Percentiles rank a stretch among this genome's conserved stretches.
These are phyloP conservation scores for Pichia sp. DNA, from an alignment of 1,139 yeast genomes.

Conservation along the genomic window DNA sequence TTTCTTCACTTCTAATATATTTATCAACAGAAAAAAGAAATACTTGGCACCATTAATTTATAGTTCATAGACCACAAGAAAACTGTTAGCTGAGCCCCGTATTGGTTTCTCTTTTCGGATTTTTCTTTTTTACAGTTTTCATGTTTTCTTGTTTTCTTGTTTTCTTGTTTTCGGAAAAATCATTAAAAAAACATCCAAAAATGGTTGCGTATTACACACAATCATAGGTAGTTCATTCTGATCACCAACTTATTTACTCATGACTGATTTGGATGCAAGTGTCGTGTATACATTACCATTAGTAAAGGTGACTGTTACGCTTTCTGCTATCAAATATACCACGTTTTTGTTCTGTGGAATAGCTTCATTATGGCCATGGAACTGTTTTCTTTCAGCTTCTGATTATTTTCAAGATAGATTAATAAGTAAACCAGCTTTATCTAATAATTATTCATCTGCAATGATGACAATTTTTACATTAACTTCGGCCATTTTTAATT, in stretches of 20 bases:
- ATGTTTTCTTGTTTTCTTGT: background rate
- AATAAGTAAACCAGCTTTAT: constrained; percentile 43
- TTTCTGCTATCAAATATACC: constrained; percentile 38
- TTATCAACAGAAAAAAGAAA: too few relatives aligned
- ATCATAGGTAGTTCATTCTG: too few relatives aligned
- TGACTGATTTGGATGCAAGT: background rate
- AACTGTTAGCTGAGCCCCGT: background rate
- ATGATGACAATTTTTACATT: constrained; percentile 87
- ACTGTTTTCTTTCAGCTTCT: constrained; percentile 80
- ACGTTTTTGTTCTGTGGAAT: constrained; percentile 69
- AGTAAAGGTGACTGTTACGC: background rate
- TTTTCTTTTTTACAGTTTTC: background rate
- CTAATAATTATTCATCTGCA: constrained; percentile 65
- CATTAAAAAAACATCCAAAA: too few relatives aligned
- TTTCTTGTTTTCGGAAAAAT: too few relatives aligned
- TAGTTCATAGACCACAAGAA: background rate
- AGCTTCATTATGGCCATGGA: constrained; percentile 94
- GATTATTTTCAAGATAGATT: constrained; percentile 71
- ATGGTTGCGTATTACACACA: too few relatives aligned
- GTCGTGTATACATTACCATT: background rate
- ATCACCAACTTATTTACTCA: too few relatives aligned
- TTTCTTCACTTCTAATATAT: too few relatives aligned
- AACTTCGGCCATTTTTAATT: constrained; percentile 55
- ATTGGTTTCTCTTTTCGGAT: background rate
- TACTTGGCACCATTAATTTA: too few relatives aligned